Evolutionary conservation across 2,329 filamentous ascomycete species (phyloP), one percentile per base, ranked within the genome.

Genomic region (Cyanodermella asteris): DNA sequence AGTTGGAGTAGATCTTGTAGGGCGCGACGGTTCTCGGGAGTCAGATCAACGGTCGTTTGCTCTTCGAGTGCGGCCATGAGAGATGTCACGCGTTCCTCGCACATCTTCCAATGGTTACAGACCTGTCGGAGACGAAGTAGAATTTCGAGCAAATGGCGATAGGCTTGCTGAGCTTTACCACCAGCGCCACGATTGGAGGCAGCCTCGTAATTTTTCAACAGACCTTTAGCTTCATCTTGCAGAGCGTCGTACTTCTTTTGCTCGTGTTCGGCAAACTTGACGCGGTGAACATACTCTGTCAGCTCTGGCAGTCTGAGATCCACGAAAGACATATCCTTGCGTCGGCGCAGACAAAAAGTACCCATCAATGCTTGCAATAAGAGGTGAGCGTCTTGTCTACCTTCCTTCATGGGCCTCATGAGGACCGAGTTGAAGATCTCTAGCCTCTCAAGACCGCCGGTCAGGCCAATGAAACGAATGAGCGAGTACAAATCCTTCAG

Each of bases 81-180:
- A n/a, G 69, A 64, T 7, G 64, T 61, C n/a, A 90, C 59, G 8
- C 76, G 69, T 16, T 73, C 59, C 24, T 70, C 72, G 40, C 76
- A 78, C 7, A 93, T 60, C 6, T 72, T 71, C 77, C 78, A 90
- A 43, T 91, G 81, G 35, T 84, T 81, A 48, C 81, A 91, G 43
- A 75, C 64, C 49, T 91, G 81, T 11, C 82, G 66, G 35, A 91
- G 64, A 8, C 82, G 70, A 5, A 91, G 62, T 4, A 91, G 58
- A 10, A 81, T 64, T 46, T 91, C 80, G 7, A 91, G 59, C 1
- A 91, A 59, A 38, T 72, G 64, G 6, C 73, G 68, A 41, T 87
- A 90, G 2, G 59, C 59, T 20, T 34, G 24, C 7, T 3, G 64
- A 56, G 9, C 40, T 44, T 37, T 57, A 46, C 20, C 50, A n/a